Percentiles rank a stretch among this genome's conserved stretches.
Evolutionary conservation across 2,329 filamentous ascomycete genomes (phyloP).

Genomic region (Pseudogymnoascus destructans): DNA sequence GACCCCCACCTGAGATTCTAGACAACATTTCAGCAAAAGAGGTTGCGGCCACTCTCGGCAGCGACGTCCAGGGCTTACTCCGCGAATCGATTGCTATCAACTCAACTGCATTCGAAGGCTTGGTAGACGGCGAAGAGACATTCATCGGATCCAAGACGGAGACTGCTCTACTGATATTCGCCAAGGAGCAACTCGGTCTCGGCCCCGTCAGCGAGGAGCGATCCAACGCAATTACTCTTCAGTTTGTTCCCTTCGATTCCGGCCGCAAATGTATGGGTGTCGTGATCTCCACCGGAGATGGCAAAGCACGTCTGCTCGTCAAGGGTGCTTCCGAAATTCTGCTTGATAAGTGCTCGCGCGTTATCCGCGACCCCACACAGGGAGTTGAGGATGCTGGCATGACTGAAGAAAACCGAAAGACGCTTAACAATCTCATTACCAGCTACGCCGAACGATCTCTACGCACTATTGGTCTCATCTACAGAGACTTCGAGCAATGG

Average conservation of each 20-base stretch:
- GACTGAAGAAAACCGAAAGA: constrained; percentile 41
- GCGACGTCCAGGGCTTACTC: constrained; percentile 31
- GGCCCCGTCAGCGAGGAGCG: constrained; percentile 47
- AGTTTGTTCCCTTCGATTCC: constrained; percentile 32
- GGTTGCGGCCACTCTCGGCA: constrained; percentile 16
- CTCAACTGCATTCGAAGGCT: constrained; percentile 56
- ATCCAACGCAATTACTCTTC: constrained; percentile 44
- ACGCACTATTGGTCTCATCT: constrained; percentile 62
- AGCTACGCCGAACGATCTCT: constrained; percentile 54
- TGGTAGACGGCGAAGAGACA: constrained; percentile 41
- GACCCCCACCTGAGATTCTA: background rate
- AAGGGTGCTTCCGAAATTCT: constrained; percentile 44
- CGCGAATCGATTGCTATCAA: constrained; percentile 54
- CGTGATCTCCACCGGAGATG: constrained; percentile 38
- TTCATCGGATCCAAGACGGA: constrained; percentile 71
- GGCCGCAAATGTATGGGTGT: constrained; percentile 56
- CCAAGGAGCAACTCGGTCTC: constrained; percentile 52
- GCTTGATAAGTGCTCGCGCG: constrained; percentile 31
- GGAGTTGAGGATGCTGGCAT: constrained; percentile 40
- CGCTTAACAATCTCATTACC: constrained; percentile 41
- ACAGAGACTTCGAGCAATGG: constrained; percentile 58
- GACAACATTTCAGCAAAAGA: constrained; percentile 23
- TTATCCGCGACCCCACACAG: constrained; percentile 45
- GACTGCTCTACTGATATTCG: constrained; percentile 59
- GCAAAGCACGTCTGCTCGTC: constrained; percentile 34